Evolutionary conservation across 164 flowering plant species (phyloP).

Genomic region (Santalum album): DNA sequence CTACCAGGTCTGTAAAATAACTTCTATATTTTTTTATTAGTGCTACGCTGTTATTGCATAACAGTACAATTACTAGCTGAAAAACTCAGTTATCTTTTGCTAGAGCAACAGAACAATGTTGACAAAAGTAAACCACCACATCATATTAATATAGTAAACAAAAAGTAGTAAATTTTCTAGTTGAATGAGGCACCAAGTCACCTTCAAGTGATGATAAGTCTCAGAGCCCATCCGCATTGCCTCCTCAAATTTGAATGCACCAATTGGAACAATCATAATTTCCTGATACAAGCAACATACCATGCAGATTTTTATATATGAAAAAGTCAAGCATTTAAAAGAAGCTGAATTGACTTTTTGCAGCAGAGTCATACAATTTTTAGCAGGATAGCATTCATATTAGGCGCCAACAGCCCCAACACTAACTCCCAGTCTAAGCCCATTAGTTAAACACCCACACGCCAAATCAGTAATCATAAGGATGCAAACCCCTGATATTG

Average conservation of each 20-base stretch:
- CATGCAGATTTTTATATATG: background rate
- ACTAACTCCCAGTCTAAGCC: background rate
- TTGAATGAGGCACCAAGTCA: slow-evolving; percentile 20
- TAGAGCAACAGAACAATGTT: no score
- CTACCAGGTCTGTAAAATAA: no score
- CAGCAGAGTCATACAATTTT: background rate
- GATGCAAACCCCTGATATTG: no score
- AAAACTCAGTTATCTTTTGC: no score
- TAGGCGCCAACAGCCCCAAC: background rate
- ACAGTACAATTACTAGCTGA: no score
- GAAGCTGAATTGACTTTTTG: background rate
- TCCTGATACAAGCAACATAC: slow-evolving; percentile 39
- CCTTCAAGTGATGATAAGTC: slow-evolving; percentile 96
- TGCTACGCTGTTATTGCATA: no score
- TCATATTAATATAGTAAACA: background rate
- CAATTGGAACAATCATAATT: slow-evolving; percentile 86
- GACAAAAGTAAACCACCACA: no score
- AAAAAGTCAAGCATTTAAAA: background rate
- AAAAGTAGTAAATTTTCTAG: slow-evolving; percentile 1
- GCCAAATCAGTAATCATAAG: no score
- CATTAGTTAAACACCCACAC: no score
- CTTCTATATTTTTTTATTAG: no score
- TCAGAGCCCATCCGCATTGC: slow-evolving; percentile 94
- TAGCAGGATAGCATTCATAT: background rate
- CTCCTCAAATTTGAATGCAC: slow-evolving; percentile 79